Evolutionary conservation across 2,329 filamentous ascomycete species (phyloP), one percentile per base, ranked within the genome.

Genomic region (Talaromyces albobiverticillius): DNA sequence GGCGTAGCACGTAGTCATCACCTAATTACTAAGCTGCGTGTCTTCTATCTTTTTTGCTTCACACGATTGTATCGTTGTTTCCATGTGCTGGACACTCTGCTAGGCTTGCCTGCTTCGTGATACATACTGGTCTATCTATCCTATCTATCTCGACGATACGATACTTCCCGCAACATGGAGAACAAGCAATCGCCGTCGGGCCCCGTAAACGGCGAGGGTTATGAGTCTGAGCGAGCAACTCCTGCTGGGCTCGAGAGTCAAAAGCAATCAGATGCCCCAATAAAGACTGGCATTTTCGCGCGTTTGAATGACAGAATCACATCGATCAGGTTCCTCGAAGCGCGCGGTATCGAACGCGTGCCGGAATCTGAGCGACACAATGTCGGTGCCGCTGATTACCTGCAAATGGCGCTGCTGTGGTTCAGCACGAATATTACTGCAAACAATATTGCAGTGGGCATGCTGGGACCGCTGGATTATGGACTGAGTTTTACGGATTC

Each of bases 401-500:
- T 51, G 47, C 63, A 66, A 47, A 68, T 67, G 56, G 56, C 63
- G 40, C 55, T 63, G 32, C 56, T 73, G 46, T 74, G 71, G 71
- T 70, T 73, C 43, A 71, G 70, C 36, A 71, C 72, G 62, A 67
- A 69, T 16, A 63, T 74, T 57, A 66, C 68, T 1, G 65, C 68
- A 1, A 75, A 72, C 56, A 76, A 76, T 48, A 67, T 76, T 23
- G 64, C 71, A 18, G 64, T 72, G 7, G 74, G 73, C 8, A 67
- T 75, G n/a, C 62, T 75, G 18, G 73, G 75, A 6, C 74, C 73
- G 4, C 53, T 74, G 8, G 66, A 71, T 1, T 67, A 72, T 52
- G 59, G 62, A 1, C 61, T 77, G 11, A 70, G 72, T 22, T 76
- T 74, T 60, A 61, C 61, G 4, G 75, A 77, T 60, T 67, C 68